Conservation (phyloP, 257 asterid species). For the Salvia miltiorrhiza region DNA sequence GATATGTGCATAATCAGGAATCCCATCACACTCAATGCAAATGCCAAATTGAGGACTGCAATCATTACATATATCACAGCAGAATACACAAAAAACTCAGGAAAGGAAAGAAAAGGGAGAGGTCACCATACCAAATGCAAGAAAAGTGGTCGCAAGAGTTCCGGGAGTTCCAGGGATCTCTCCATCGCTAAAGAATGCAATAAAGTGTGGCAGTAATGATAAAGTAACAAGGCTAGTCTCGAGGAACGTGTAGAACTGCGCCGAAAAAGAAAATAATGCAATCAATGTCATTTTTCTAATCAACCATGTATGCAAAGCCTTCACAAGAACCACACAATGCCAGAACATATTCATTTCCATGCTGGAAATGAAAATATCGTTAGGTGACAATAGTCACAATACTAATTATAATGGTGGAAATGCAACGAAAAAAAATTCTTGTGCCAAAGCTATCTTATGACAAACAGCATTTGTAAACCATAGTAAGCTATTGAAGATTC, state of each 20-base stretch:
- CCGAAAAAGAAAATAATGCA: constrained; percentile 20
- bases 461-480: neutral
- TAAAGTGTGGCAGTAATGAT: constrained; percentile 74
- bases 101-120: neutral
- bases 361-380: neutral
- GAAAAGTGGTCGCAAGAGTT: constrained; percentile 92
- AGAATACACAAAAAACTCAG: neutral
- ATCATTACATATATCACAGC: constrained; percentile 20
- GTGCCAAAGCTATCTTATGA: neutral
- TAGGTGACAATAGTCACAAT: neutral
- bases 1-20: constrained; percentile 96
- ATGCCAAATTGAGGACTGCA: constrained; percentile 88
- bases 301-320: constrained; percentile 3
- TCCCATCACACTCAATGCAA: constrained; percentile 94
- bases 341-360: neutral
- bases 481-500: neutral
- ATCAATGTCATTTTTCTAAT: neutral
- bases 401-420: constrained; percentile 3
- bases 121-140: constrained; percentile 61
- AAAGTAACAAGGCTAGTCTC: constrained; percentile 84
- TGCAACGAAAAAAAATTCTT: neutral
- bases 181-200: constrained; percentile 88
- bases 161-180: constrained; percentile 96
- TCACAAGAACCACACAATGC: neutral
- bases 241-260: constrained; percentile 93